phyloP scores from a whole-genome alignment of 2,329 filamentous ascomycete genomes.

The Pseudocercospora eumusae region DNA sequence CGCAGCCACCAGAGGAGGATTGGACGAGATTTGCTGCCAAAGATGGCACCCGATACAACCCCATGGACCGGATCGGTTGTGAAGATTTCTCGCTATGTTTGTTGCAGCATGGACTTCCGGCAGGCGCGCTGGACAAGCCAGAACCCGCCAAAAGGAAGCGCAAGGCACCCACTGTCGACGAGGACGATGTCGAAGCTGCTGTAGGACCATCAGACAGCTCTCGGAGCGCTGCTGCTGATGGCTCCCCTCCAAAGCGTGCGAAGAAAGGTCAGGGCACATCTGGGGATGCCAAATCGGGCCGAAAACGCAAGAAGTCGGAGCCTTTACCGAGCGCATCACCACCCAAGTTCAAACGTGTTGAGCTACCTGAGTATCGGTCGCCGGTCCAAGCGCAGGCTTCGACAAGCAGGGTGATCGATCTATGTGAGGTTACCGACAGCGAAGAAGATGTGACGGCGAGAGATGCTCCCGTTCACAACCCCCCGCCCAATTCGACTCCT shows the following conservation, averaged over 20 bases:
- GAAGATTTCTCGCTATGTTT: constrained; percentile 41
- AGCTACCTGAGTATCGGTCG: constrained; percentile 3
- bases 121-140: constrained; percentile 19
- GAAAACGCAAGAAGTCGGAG: constrained; percentile 3
- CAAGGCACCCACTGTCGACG: constrained; percentile 42
- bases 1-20: constrained; percentile 31
- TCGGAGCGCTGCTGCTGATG: neutral
- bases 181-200: constrained; percentile 50
- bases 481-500: neutral
- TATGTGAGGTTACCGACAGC: constrained; percentile 12
- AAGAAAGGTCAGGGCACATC: constrained; percentile 4
- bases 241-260: neutral
- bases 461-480: neutral
- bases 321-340: constrained; percentile 7
- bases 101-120: constrained; percentile 37
- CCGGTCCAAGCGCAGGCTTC: neutral
- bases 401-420: constrained; percentile 13
- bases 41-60: constrained; percentile 40
- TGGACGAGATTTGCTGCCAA: constrained; percentile 37
- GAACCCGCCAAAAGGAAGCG: constrained; percentile 10
- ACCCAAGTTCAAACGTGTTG: constrained; percentile 13
- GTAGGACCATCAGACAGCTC: neutral
- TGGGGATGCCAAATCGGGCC: neutral
- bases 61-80: constrained; percentile 39
- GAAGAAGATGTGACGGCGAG: neutral